Evolutionary conservation across 2,329 filamentous ascomycete genomes (phyloP).

Genomic region (Leptosphaerulina australis): DNA sequence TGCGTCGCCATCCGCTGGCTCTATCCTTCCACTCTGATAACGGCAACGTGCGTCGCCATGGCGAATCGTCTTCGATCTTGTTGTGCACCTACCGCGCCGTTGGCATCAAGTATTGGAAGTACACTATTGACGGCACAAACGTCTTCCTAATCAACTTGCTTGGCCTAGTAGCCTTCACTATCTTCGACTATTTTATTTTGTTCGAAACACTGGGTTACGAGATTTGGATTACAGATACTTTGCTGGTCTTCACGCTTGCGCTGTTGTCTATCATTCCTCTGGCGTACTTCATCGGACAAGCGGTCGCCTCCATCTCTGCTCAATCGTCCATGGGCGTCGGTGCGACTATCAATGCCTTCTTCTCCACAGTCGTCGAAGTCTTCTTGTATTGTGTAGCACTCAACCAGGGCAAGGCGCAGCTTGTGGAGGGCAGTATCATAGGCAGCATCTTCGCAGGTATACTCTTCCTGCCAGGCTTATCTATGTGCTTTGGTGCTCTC

Average conservation of each 20-base stretch:
- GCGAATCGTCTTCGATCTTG: constrained; percentile 80
- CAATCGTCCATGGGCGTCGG: constrained; percentile 98
- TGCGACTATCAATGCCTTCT: constrained; percentile 96
- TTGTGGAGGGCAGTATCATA: constrained; percentile 96
- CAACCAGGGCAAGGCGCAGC: constrained; percentile 85
- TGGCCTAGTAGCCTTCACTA: constrained; percentile 89
- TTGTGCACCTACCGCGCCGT: constrained; percentile 97
- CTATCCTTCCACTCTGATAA: constrained; percentile 90
- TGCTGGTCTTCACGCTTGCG: constrained; percentile 82
- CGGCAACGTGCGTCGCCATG: constrained; percentile 71
- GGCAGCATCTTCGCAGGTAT: constrained; percentile 98
- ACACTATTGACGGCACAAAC: constrained; percentile 97
- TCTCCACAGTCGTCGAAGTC: constrained; percentile 96
- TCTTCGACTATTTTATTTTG: constrained; percentile 88
- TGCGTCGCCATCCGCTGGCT: constrained; percentile 89
- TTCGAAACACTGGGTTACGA: constrained; percentile 71
- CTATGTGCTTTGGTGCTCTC: constrained; percentile 98
- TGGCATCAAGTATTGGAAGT: constrained; percentile 97
- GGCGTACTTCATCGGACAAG: constrained; percentile 98
- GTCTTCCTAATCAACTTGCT: constrained; percentile 99
- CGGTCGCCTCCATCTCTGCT: constrained; percentile 96
- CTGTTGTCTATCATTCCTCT: constrained; percentile 93
- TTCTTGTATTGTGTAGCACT: constrained; percentile 96
- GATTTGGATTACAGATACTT: constrained; percentile 77
- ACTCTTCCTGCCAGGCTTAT: constrained; percentile 89